A percentile compares a stretch with the other conserved stretches of the same genome.
Conservation (phyloP, 192 early-diverging fungal species). For the Umbelopsis sp. region DNA sequence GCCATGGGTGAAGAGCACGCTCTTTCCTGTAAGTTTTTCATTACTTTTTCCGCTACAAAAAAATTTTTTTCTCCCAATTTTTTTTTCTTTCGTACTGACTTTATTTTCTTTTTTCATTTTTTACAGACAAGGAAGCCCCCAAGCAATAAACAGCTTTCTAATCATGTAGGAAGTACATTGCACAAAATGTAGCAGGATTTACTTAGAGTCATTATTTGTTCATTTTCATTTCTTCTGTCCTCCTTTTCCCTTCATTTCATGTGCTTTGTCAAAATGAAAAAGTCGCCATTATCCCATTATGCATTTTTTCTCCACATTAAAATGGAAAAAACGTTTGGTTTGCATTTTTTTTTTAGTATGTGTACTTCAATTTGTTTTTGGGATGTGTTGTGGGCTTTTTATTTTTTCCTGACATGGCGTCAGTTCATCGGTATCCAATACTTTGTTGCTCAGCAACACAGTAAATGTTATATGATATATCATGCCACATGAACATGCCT, state of each 20-base stretch:
- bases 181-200: slow-evolving; percentile 17
- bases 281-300: slow-evolving; percentile 12
- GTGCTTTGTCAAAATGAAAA: slow-evolving; percentile 19
- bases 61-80: too few relatives aligned
- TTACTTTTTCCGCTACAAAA: not conserved
- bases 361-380: not conserved
- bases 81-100: not conserved
- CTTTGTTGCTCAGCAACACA: too few relatives aligned
- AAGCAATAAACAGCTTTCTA: slow-evolving; percentile 25
- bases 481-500: too few relatives aligned
- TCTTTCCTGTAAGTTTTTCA: slow-evolving; percentile 68
- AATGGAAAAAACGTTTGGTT: slow-evolving; percentile 2
- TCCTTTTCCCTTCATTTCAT: slow-evolving; percentile 6
- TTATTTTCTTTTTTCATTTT: not conserved
- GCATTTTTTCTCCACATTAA: not conserved
- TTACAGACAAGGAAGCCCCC: slow-evolving; percentile 37
- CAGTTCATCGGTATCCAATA: too few relatives aligned
- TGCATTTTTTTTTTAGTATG: not conserved
- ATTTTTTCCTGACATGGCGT: too few relatives aligned
- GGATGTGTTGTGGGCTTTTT: not conserved
- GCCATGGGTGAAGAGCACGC: slow-evolving; percentile 95
- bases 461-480: too few relatives aligned
- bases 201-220: slow-evolving; percentile 21
- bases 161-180: slow-evolving; percentile 16
- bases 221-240: slow-evolving; percentile 18